phyloP scores from a whole-genome alignment of 2,329 filamentous ascomycete species.

The Alternaria sp. region DNA sequence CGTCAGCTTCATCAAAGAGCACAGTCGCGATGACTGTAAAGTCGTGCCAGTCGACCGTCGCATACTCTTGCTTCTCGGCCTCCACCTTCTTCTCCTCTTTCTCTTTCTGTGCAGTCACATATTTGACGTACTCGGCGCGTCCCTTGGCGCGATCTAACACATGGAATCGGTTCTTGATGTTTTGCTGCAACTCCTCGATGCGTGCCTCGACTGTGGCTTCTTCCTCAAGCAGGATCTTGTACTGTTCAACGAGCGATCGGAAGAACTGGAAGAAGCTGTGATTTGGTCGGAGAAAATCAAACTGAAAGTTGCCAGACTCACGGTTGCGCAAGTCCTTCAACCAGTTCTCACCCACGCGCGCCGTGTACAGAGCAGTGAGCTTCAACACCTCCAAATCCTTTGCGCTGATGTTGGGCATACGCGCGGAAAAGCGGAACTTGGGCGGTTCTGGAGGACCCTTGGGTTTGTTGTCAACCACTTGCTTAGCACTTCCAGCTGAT shows the following conservation, averaged over 20 bases:
- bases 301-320: slow-evolving; percentile 90
- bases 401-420: slow-evolving; percentile 96
- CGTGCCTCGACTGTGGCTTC: slow-evolving; percentile 76
- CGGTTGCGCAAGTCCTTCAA: slow-evolving; percentile 89
- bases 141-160: slow-evolving; percentile 82
- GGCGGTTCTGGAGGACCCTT: slow-evolving; percentile 85
- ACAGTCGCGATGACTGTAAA: slow-evolving; percentile 97
- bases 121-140: slow-evolving; percentile 86
- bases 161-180: slow-evolving; percentile 79
- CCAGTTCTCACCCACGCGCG: slow-evolving; percentile 90
- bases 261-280: slow-evolving; percentile 98
- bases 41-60: slow-evolving; percentile 96
- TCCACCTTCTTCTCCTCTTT: slow-evolving; percentile 90
- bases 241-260: slow-evolving; percentile 90
- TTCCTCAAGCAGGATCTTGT: slow-evolving; percentile 79
- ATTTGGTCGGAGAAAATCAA: slow-evolving; percentile 93
- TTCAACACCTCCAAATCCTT: slow-evolving; percentile 80
- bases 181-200: slow-evolving; percentile 75
- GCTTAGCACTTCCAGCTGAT: slow-evolving; percentile 20
- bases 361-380: slow-evolving; percentile 88
- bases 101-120: slow-evolving; percentile 82
- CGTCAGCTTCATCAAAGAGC: slow-evolving; percentile 87
- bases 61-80: slow-evolving; percentile 77
- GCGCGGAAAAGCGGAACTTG: slow-evolving; percentile 90
- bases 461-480: slow-evolving; percentile 66